Percentiles rank a stretch among this genome's conserved stretches.
Evolutionary conservation across 1,139 yeast species (phyloP).

Genomic region (Wickerhamomyces sp.): DNA sequence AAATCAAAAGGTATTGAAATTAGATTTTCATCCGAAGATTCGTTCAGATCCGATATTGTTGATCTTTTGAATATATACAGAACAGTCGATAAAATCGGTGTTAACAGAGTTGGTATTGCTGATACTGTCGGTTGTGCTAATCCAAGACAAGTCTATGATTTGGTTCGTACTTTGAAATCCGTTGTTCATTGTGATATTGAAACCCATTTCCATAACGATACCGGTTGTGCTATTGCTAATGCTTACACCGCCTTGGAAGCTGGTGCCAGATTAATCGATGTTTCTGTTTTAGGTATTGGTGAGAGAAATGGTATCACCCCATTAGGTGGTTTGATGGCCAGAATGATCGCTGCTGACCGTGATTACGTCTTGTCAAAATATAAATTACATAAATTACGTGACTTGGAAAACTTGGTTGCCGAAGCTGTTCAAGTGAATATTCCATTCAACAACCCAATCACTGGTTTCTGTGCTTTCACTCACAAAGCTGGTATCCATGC

Average conservation of each 20-base stretch:
- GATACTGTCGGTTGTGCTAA: slow-evolving; percentile 99
- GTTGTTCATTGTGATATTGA: slow-evolving; percentile 97
- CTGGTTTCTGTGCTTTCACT: slow-evolving; percentile 99
- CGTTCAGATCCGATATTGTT: slow-evolving; percentile 94
- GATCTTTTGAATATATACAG: slow-evolving; percentile 93
- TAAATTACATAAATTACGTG: slow-evolving; percentile 93
- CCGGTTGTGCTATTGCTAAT: slow-evolving; percentile 98
- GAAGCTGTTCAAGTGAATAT: slow-evolving; percentile 96
- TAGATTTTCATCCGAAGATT: slow-evolving; percentile 95
- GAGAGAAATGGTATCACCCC: slow-evolving; percentile 99
- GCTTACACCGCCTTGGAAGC: slow-evolving; percentile 98
- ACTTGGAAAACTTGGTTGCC: slow-evolving; percentile 91
- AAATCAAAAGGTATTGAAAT: slow-evolving; percentile 96
- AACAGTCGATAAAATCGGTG: slow-evolving; percentile 97
- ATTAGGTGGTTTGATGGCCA: slow-evolving; percentile 96
- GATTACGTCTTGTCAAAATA: slow-evolving; percentile 94
- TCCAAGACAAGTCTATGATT: slow-evolving; percentile 97
- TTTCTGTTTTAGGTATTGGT: slow-evolving; percentile 95
- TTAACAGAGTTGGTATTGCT: slow-evolving; percentile 98
- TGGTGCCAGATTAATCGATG: slow-evolving; percentile 94
- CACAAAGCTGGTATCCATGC: slow-evolving; percentile 99
- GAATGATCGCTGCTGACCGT: slow-evolving; percentile 98
- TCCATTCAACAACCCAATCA: slow-evolving; percentile 97
- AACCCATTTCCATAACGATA: slow-evolving; percentile 98
- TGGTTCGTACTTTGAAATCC: slow-evolving; percentile 86